Percentiles rank a stretch among this genome's conserved stretches.
Conservation (phyloP, 495 filamentous ascomycete species). For the Hypoxylon lienhwacheense region DNA sequence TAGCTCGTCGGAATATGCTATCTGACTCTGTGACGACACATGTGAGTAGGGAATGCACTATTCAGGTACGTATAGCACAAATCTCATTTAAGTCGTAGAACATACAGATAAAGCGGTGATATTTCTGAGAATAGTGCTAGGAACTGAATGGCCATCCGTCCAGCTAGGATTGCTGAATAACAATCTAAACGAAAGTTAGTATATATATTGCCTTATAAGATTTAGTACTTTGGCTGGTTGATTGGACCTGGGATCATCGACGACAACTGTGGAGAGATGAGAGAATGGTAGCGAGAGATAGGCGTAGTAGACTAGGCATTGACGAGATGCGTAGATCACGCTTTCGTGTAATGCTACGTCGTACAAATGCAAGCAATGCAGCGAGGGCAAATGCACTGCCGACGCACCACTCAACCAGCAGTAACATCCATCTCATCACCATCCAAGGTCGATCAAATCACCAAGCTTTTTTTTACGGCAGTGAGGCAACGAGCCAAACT, state of each 20-base stretch:
- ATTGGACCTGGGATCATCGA: not conserved
- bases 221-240: not conserved
- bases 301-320: not conserved
- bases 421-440: constrained; percentile 20
- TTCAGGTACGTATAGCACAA: not conserved
- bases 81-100: constrained; percentile 4
- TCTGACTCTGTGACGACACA: constrained; percentile 51
- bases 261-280: constrained; percentile 2
- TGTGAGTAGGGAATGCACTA: constrained; percentile 15
- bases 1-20: constrained; percentile 65
- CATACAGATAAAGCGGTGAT: constrained; percentile 53
- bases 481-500: constrained; percentile 6
- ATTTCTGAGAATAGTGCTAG: constrained; percentile 52
- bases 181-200: constrained; percentile 40
- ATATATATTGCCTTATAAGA: not conserved
- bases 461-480: constrained; percentile 10
- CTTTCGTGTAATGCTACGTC: constrained; percentile 23
- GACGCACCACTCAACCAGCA: constrained; percentile 16
- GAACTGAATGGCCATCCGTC: constrained; percentile 43
- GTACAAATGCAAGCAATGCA: constrained; percentile 23
- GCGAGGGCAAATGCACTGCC: constrained; percentile 26
- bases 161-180: constrained; percentile 53
- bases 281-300: not conserved
- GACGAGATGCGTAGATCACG: constrained; percentile 1
- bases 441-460: constrained; percentile 15